Evolutionary conservation across 108 stramenopile species (phyloP), one percentile per base, ranked within the genome.

Genomic region (Cylindrotheca fusiformis): DNA sequence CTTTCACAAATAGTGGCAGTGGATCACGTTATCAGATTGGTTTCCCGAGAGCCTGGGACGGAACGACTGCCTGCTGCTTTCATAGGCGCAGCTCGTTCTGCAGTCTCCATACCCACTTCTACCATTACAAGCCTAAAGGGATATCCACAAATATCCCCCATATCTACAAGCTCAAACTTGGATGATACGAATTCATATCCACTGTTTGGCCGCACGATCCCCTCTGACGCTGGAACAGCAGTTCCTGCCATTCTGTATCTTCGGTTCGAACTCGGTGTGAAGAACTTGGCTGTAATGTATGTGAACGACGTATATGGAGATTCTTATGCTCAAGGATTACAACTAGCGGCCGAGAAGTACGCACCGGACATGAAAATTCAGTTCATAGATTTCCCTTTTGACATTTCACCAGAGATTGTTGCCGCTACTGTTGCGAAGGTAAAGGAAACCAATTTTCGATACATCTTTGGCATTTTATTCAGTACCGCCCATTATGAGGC

Each of bases 381-480:
- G 18, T 53, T 29, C 18, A 45, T 52, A 5, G 69, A 47, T 8
- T 46, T 63, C 24, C 48, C 54, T 1, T 12, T 30, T 8, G 58
- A 59, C 14, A 55, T 32, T 1, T 47, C 23, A 1, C 19, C 52
- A 28, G 65, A 29, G 0, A 31, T 23, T 2, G 32, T 57, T 36
- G 21, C n/a, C 29, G 22, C 46, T 4, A 44, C 47, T 10, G 48
- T 74, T 0, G 36, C 20, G 2, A 17, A 18, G 14, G 17, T 68
- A 1, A 60, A 60, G 28, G 25, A 41, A 25, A 60, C 50, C 3
- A 31, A 60, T 12, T 65, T 32, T 49, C 71, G 50, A 4, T 80
- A 67, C 58, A 68, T 80, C 36, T 76, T 76, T 48, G 71, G 62
- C 8, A 48, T 64, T n/a, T 27, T 50, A 4, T 63, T 53, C 36